These are phyloP conservation scores for Brassica balearica DNA, from an alignment of 441 rosid genomes.

Conservation along the genomic window DNA sequence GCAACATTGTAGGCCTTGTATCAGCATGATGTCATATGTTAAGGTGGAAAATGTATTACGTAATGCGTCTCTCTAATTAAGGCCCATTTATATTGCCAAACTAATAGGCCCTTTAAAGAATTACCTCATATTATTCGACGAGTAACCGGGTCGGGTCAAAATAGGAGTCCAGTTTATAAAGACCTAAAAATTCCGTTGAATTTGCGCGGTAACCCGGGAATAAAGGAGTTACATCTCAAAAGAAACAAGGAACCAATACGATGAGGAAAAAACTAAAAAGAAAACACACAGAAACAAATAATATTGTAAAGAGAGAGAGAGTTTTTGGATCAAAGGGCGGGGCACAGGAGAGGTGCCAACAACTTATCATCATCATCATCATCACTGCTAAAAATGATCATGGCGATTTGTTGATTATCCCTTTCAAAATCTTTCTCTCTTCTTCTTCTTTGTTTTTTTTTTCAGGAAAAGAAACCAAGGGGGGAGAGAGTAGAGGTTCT, in stretches of 20 bases:
- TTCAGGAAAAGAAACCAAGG: slow-evolving; percentile 12
- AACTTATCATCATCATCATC: slow-evolving; percentile 17
- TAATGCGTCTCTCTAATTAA: background rate
- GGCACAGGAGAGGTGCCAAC: slow-evolving; percentile 43
- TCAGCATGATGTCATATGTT: background rate
- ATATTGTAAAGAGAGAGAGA: slow-evolving; percentile 7
- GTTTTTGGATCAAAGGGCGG: slow-evolving; percentile 31
- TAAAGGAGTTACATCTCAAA: slow-evolving; percentile 41
- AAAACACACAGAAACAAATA: slow-evolving; percentile 26
- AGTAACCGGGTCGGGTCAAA: background rate
- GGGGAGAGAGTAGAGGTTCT: slow-evolving; percentile 22
- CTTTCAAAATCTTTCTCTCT: background rate
- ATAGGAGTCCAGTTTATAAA: background rate
- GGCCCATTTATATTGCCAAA: background rate
- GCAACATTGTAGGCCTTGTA: background rate
- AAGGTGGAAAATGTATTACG: background rate
- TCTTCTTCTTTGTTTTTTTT: background rate
- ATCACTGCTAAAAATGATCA: background rate
- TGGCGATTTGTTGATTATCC: slow-evolving; percentile 25
- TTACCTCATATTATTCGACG: background rate
- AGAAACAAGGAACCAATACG: slow-evolving; percentile 19
- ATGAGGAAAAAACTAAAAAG: background rate
- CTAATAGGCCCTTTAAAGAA: background rate
- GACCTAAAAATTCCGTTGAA: background rate
- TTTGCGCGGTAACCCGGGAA: slow-evolving; percentile 66